These are phyloP conservation scores for Metschnikowia hibisci DNA, from an alignment of 805 yeast species.

Conservation along the genomic window DNA sequence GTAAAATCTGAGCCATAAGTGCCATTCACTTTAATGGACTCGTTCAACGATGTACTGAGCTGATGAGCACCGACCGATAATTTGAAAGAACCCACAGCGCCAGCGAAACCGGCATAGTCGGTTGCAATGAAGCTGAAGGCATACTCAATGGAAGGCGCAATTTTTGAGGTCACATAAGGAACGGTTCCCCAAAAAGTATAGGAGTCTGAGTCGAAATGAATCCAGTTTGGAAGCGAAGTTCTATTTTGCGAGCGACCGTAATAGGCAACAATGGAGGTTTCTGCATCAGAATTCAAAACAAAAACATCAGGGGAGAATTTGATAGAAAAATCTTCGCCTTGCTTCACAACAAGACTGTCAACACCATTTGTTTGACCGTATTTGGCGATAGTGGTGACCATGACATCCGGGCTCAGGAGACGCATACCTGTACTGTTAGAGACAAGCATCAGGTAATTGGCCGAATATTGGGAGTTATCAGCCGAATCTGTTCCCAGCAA, in stretches of 20 bases:
- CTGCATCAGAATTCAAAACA: constrained; percentile 38
- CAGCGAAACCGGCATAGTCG: constrained; percentile 71
- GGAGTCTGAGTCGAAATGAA: constrained; percentile 57
- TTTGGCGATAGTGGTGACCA: constrained; percentile 50
- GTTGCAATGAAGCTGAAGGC: constrained; percentile 73
- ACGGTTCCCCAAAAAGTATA: constrained; percentile 81
- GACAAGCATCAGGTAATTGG: constrained; percentile 56
- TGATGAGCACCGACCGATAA: constrained; percentile 86
- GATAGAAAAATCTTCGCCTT: constrained; percentile 64
- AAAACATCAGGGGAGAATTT: constrained; percentile 63
- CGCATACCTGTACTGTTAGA: constrained; percentile 54
- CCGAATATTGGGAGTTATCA: constrained; percentile 43
- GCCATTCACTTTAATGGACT: constrained; percentile 58
- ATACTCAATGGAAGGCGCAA: constrained; percentile 81
- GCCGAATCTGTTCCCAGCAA: constrained; percentile 65
- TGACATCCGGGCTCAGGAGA: constrained; percentile 39
- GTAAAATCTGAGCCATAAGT: constrained; percentile 55
- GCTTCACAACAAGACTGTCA: constrained; percentile 67
- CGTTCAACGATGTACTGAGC: constrained; percentile 61
- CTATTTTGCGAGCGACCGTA: constrained; percentile 80
- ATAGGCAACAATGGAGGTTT: constrained; percentile 54
- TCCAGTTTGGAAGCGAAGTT: constrained; percentile 91
- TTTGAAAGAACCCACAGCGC: constrained; percentile 64
- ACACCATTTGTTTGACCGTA: constrained; percentile 76
- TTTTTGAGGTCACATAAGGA: constrained; percentile 77